These are phyloP conservation scores for Debaryomyces hansenii DNA, from an alignment of 805 yeast species.

Conservation along the genomic window DNA sequence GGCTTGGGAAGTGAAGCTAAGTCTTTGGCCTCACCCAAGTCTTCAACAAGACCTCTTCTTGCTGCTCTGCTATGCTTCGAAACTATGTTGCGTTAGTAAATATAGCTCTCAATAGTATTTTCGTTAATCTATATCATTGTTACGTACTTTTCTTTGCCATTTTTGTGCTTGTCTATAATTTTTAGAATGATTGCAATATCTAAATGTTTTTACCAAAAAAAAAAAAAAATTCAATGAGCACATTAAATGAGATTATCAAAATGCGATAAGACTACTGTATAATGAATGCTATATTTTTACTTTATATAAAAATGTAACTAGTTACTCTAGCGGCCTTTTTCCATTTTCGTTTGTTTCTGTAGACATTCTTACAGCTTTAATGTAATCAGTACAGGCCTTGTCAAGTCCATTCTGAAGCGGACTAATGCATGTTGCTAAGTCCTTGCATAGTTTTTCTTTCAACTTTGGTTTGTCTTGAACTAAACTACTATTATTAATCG, in stretches of 20 bases:
- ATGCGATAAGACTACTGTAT: too few relatives aligned
- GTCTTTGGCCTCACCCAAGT: slow-evolving; percentile 46
- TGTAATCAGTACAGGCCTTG: slow-evolving; percentile 36
- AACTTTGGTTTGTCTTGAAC: slow-evolving; percentile 28
- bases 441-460: slow-evolving; percentile 32
- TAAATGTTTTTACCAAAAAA: neutral
- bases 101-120: neutral
- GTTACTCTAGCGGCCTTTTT: slow-evolving; percentile 22
- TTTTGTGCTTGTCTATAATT: neutral
- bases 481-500: slow-evolving; percentile 23
- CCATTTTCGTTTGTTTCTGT: slow-evolving; percentile 32
- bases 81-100: slow-evolving; percentile 26
- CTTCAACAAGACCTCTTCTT: slow-evolving; percentile 57
- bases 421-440: slow-evolving; percentile 30
- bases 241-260: neutral
- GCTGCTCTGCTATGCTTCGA: slow-evolving; percentile 79
- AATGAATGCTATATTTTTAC: neutral
- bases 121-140: neutral
- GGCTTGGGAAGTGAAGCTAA: slow-evolving; percentile 56
- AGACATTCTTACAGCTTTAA: slow-evolving; percentile 23
- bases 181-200: slow-evolving; percentile 1
- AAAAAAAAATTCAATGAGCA: slow-evolving; percentile 2
- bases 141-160: slow-evolving; percentile 45
- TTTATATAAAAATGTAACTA: neutral
- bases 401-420: slow-evolving; percentile 33